Base-by-base conservation (phyloP, 306 rosid species). In the Rosa chinensis region DNA sequence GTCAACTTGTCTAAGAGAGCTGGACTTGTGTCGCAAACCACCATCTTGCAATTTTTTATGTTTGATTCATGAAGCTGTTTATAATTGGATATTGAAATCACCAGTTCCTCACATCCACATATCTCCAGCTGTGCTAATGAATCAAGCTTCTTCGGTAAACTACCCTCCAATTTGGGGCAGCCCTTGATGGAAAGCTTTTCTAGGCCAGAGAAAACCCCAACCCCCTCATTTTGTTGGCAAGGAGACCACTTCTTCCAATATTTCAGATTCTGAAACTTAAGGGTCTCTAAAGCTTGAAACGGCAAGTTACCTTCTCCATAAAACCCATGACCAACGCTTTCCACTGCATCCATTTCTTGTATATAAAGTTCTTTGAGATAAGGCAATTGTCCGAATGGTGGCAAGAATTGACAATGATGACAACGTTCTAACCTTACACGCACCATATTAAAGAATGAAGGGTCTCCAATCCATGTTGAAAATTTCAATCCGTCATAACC, bases 401-500 rank as follows among this genome's bases (percentile, higher is more conserved):
- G 80, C 10, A 66, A 40, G 5, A 58, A 77, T 13, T 20, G 40
- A 45, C 80, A 77, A 1, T 39, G 42, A 35, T 21, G 66, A 52
- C 80, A 77, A 37, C 32, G 6, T 37, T 13, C 18, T 49, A 77
- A 66, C 10, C 42, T 77, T 44, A 77, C 13, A 7, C 5, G 17
- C 64, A 21, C 21, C 55, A 72, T 37, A n/a, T 62, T 21, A 35
- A 64, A 28, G 45, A 79, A 72, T 39, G n/a, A 72, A 72, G 44
- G 16, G 14, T 5, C 5, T 5, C 49, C 59, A 1, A 79, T 35
- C 82, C 82, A 79, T 2, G 77, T 13, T 9, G 77, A 56, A 72
- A 79, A 61, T 21, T 23, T 5, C 2, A 3, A 11, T 59, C 77
- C 82, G 0, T 1, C 77, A 62, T 79, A 79, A 8, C 77, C 72